A percentile compares a stretch with the other conserved stretches of the same genome.
Evolutionary conservation across 129 eudicot species (phyloP).

Genomic region (Flaveria linearis): DNA sequence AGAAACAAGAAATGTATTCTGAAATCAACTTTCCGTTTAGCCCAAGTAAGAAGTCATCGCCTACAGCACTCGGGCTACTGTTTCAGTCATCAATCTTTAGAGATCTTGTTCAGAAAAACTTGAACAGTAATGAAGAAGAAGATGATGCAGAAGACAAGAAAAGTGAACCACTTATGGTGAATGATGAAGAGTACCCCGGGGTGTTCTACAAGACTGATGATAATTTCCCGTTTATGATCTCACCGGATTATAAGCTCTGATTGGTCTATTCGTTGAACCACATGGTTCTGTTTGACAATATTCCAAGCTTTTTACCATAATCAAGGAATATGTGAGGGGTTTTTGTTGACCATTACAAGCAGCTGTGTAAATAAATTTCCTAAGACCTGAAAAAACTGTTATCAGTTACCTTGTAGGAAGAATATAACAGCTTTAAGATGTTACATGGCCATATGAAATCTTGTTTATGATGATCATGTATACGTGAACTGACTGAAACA

Average conservation of each 20-base stretch:
- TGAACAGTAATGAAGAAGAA: slow-evolving; percentile 40
- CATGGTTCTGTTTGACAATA: slow-evolving; percentile 26
- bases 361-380: slow-evolving; percentile 34
- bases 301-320: slow-evolving; percentile 16
- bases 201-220: slow-evolving; percentile 40
- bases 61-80: slow-evolving; percentile 68
- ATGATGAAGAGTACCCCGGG: slow-evolving; percentile 47
- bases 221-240: slow-evolving; percentile 39
- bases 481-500: slow-evolving; percentile 10
- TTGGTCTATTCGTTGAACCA: slow-evolving; percentile 25
- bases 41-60: slow-evolving; percentile 56
- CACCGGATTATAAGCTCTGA: slow-evolving; percentile 32
- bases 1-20: slow-evolving; percentile 37
- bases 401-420: slow-evolving; percentile 18
- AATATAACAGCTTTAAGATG: slow-evolving; percentile 13
- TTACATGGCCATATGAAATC: background rate
- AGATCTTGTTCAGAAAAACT: slow-evolving; percentile 74
- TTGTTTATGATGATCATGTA: slow-evolving; percentile 18
- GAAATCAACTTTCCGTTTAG: slow-evolving; percentile 41
- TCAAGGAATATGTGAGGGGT: background rate
- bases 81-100: slow-evolving; percentile 65
- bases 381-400: slow-evolving; percentile 10
- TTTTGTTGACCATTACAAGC: slow-evolving; percentile 26
- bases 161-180: slow-evolving; percentile 35
- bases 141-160: slow-evolving; percentile 38